Base-by-base conservation (phyloP, 805 yeast genomes). In the Kluyveromyces nonfermentans region DNA sequence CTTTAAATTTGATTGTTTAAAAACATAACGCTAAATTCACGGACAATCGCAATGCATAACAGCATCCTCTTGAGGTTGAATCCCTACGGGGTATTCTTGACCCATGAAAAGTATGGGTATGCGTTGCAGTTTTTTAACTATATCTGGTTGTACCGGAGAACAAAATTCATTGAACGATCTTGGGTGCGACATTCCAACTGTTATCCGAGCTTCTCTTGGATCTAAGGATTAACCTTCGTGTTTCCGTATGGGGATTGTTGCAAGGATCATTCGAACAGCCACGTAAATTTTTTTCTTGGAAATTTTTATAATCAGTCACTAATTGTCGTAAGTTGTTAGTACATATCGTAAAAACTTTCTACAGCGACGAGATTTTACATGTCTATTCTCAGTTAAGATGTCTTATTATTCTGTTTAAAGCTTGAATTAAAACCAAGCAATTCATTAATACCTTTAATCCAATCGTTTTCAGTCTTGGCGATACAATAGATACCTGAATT, bases 401-500 rank as follows among this genome's bases (percentile, higher is more conserved):
- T 7, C 32, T 36, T 21, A 1, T 39, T 51, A 38, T 62, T 64
- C 45, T 73, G 72, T 53, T 82, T 80, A 60, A 89, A 89, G 43
- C 87, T 75, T 10, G 88, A 79, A 60, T 89, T 89, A 71, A 89
- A 89, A 1, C 97, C 96, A 36, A 89, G 64, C 46, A 89, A 71
- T 53, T 85, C 89, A 56, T 89, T 90, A 44, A 90, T 79, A 30
- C 95, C 95, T 46, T 75, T 75, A 1, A 89, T 88, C 97, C 97
- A 90, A 58, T 90, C 97, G 50, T 83, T 82, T 49, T 81, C 86
- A 7, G 82, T 73, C 47, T 79, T 74, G 0, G 95, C 85, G 3
- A 90, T 81, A 64, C 97, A 89, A 80, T 93, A 88, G 14, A 89
- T 79, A 1, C 96, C 95, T 12, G 72, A 67, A 17, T 64, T 61